phyloP scores from a whole-genome alignment of 495 filamentous ascomycete species.

The Xylaria palmicola region DNA sequence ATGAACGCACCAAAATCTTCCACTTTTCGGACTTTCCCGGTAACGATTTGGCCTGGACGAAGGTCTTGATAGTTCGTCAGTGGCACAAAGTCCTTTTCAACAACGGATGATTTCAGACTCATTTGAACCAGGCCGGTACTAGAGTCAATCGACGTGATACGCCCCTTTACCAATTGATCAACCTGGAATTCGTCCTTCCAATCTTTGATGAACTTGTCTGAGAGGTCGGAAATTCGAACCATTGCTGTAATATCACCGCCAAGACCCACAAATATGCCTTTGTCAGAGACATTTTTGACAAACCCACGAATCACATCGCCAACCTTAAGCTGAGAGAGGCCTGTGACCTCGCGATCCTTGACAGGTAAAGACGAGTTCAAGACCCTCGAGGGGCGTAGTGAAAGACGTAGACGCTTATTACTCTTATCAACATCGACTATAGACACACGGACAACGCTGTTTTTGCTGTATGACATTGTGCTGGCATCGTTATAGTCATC shows the following conservation, averaged over 20 bases:
- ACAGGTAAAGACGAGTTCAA: conserved; percentile 82
- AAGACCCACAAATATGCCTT: conserved; percentile 79
- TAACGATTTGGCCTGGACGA: conserved; percentile 74
- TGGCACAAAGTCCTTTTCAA: conserved; percentile 76
- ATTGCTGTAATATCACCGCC: conserved; percentile 78
- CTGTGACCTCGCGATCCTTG: conserved; percentile 74
- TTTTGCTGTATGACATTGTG: conserved; percentile 62
- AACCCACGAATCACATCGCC: conserved; percentile 87
- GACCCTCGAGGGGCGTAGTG: conserved; percentile 81
- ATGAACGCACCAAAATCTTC: conserved; percentile 95
- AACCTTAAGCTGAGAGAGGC: conserved; percentile 64
- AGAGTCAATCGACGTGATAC: conserved; percentile 66
- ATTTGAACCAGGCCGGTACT: conserved; percentile 72
- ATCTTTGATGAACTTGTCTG: conserved; percentile 87
- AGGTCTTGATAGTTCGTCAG: conserved; percentile 69
- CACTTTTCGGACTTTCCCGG: conserved; percentile 86
- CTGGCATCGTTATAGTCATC: conserved; percentile 82
- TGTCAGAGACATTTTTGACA: conserved; percentile 80
- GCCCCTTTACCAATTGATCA: conserved; percentile 86
- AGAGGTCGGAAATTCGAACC: conserved; percentile 81
- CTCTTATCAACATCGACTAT: conserved; percentile 74
- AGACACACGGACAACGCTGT: conserved; percentile 82
- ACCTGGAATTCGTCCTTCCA: conserved; percentile 88
- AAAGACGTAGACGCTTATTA: conserved; percentile 81
- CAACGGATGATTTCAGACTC: conserved; percentile 77